Conservation (phyloP, 2,329 filamentous ascomycete genomes). For the Tolypocladium pustulatum region DNA sequence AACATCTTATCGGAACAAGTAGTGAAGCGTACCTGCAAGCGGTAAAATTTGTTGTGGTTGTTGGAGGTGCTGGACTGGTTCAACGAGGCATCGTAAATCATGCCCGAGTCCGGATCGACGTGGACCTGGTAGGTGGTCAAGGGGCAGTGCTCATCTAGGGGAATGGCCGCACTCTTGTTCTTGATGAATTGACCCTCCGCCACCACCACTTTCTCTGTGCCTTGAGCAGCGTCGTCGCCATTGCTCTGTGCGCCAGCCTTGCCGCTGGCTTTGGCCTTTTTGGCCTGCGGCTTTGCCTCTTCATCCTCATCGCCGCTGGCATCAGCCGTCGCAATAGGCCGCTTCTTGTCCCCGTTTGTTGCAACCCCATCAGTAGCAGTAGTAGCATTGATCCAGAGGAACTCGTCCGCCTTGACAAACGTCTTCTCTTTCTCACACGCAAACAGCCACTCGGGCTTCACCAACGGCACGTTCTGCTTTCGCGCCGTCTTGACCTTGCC, state of each 20-base stretch:
- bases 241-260: slow-evolving; percentile 13
- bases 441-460: slow-evolving; percentile 51
- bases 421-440: slow-evolving; percentile 32
- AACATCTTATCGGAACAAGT: background rate
- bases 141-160: slow-evolving; percentile 36
- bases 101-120: slow-evolving; percentile 46
- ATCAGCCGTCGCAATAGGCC: slow-evolving; percentile 10
- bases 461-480: slow-evolving; percentile 38
- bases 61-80: slow-evolving; percentile 63
- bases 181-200: slow-evolving; percentile 36
- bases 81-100: slow-evolving; percentile 69
- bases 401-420: slow-evolving; percentile 13
- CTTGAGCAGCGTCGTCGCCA: slow-evolving; percentile 18
- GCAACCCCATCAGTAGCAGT: background rate
- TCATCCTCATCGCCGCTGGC: slow-evolving; percentile 9
- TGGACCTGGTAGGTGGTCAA: slow-evolving; percentile 42
- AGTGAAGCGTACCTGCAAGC: slow-evolving; percentile 46
- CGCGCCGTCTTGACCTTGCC: slow-evolving; percentile 41
- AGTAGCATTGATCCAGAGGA: slow-evolving; percentile 10
- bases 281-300: slow-evolving; percentile 4
- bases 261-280: slow-evolving; percentile 5
- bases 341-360: slow-evolving; percentile 11
- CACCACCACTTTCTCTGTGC: slow-evolving; percentile 24
- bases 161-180: slow-evolving; percentile 33
- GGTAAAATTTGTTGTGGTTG: slow-evolving; percentile 82